Evolutionary conservation across 352 stramenopile genomes (phyloP), one percentile per base, ranked within the genome.

Genomic region (Saprolegnia diclina): DNA sequence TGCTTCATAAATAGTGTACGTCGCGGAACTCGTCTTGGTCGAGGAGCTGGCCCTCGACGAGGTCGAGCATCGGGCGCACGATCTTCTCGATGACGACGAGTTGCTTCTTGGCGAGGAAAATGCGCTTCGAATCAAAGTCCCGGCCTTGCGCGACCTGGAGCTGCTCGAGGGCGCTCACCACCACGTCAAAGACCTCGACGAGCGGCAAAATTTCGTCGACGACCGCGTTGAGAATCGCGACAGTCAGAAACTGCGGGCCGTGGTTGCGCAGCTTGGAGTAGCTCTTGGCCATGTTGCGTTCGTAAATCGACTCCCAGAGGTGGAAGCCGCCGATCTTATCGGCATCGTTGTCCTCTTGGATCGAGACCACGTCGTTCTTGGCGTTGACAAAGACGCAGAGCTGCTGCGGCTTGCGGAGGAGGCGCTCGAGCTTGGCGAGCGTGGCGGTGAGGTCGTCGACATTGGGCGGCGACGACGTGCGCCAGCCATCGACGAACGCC

Each of bases 231-330:
- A 96, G 72, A 45, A 96, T 89, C 22, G 86, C 81, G 65, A 94
- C 88, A 5, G 87, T 79, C 14, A 93, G 67, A 64, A 94, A 93
- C 10, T 73, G 68, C 2, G 85, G 73, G 22, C 82, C 81, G 57
- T 88, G 85, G 73, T 94, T 87, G 6, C 85, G 83, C 56, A 94
- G 78, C 64, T 91, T 90, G 6, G 83, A 92, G 76, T 94, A 94
- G 24, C 83, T 91, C 18, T 79, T 89, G 46, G 89, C 79, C 37
- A 92, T 69, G 21, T 69, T 52, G 29, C 50, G 46, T n/a, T 61
- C 24, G 38, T 61, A 61, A 6, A 69, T 38, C 13, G 32, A 29
- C 6, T 69, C 29, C 63, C 63, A 69, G 14, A 69, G 48, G 19
- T n/a, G 63, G 29, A 69, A 69, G 21, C 63, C 63, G 62, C 5